These are phyloP conservation scores for Fusarium denticulatum DNA, from an alignment of 2,329 filamentous ascomycete species.

Conservation along the genomic window DNA sequence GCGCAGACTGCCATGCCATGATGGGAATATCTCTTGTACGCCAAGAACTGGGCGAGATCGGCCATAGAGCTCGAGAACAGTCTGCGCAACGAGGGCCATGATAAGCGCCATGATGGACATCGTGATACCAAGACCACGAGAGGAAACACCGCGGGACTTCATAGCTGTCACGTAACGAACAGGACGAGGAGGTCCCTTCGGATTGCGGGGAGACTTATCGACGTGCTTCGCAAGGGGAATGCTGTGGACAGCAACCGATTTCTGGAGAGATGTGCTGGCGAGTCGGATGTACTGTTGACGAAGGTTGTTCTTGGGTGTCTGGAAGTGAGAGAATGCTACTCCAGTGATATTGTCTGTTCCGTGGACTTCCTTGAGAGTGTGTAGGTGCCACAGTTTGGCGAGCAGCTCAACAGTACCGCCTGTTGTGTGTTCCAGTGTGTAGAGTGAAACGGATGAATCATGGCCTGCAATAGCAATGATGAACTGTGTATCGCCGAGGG, in stretches of 20 bases:
- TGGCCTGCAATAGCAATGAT: constrained; percentile 82
- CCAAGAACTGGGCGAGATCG: constrained; percentile 65
- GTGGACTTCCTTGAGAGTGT: constrained; percentile 65
- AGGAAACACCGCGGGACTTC: constrained; percentile 63
- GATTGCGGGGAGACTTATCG: constrained; percentile 49
- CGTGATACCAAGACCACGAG: constrained; percentile 61
- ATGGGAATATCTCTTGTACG: constrained; percentile 65
- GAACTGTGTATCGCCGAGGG: constrained; percentile 76
- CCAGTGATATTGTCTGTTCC: constrained; percentile 65
- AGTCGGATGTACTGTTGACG: constrained; percentile 68
- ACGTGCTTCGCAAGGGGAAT: constrained; percentile 70
- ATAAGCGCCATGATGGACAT: constrained; percentile 67
- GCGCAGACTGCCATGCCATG: constrained; percentile 50
- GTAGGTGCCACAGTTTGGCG: constrained; percentile 61
- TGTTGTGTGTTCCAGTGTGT: constrained; percentile 76
- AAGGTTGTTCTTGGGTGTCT: constrained; percentile 59
- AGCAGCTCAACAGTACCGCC: constrained; percentile 60
- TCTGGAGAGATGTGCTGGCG: constrained; percentile 82
- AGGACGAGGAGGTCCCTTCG: constrained; percentile 55
- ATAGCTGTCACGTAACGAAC: constrained; percentile 76
- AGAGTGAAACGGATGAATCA: constrained; percentile 80
- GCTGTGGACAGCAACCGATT: constrained; percentile 81
- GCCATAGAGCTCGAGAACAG: constrained; percentile 71
- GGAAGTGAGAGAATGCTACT: constrained; percentile 67
- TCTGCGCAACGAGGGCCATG: constrained; percentile 70